Base-by-base conservation (phyloP, 768 basidiomycete genomes). In the Gymnopilus junonius region DNA sequence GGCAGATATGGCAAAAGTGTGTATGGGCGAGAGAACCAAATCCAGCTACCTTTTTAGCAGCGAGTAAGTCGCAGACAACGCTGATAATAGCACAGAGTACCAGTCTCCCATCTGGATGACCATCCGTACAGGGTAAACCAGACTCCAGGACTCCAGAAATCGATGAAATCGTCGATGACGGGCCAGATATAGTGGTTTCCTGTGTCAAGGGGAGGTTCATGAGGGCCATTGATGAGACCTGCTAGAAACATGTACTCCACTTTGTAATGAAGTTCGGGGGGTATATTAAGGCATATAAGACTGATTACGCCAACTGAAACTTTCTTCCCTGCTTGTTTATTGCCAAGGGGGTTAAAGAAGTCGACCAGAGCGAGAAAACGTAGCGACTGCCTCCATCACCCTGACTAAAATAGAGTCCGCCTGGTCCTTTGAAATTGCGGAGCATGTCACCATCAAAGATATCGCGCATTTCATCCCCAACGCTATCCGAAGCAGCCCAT, bases 101-200 rank as follows among this genome's bases (percentile, higher is more conserved):
- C 8, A 58, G 21, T 32, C 62, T 55, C 15, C 62, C 62, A 53
- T 58, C 27, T 25, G 21, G 43, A 54, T 29, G 23, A 23, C 45
- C 45, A 27, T 46, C 45, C 12, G 45, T 46, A 27, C 14, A n/a
- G 45, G 20, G 45, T 46, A 20, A 46, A 46, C 45, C 45, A 46
- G 21, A 46, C 45, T n/a, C 66, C 66, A 8, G 46, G 25, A 27
- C 55, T 20, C 56, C 58, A 67, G 2, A 53, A 51, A n/a, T 27
- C 57, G 8, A 55, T n/a, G 4, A 75, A 58, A 25, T 75, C 71
- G 14, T 76, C 61, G 5, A 80, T 60, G 1, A 80, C 53, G 4
- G 71, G 76, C 1, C 65, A 25, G 1, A 73, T 56, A 51, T 75
- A 75, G 29, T 69, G 64, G 35, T 80, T 79, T 12, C 79, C 62